phyloP scores from a whole-genome alignment of 2,329 filamentous ascomycete genomes.

The Parascedosporium putredinis region DNA sequence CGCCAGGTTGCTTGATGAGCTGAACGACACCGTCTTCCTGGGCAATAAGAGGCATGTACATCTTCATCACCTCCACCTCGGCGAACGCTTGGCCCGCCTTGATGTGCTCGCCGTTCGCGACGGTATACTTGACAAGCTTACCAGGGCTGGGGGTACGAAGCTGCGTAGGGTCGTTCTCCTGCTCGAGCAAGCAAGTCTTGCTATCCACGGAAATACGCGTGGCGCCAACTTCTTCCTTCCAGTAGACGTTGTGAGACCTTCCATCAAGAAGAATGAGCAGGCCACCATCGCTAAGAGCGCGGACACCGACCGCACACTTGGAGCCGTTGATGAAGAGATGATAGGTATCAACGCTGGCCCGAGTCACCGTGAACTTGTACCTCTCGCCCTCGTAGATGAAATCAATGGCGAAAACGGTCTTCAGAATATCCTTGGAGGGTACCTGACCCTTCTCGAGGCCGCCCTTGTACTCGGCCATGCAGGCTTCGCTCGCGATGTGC shows the following conservation, averaged over 20 bases:
- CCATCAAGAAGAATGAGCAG: slow-evolving; percentile 83
- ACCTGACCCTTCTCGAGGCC: slow-evolving; percentile 96
- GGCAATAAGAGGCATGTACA: slow-evolving; percentile 98
- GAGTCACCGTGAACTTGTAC: slow-evolving; percentile 96
- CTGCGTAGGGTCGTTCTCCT: slow-evolving; percentile 98
- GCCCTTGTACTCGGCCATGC: slow-evolving; percentile 74
- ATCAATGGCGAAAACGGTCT: slow-evolving; percentile 94
- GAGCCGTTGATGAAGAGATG: slow-evolving; percentile 98
- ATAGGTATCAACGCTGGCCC: slow-evolving; percentile 87
- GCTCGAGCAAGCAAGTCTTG: slow-evolving; percentile 95
- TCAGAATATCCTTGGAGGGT: slow-evolving; percentile 89
- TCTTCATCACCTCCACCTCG: slow-evolving; percentile 99
- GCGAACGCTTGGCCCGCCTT: slow-evolving; percentile 87
- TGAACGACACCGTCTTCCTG: slow-evolving; percentile 94
- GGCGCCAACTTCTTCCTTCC: slow-evolving; percentile 96
- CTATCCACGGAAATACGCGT: slow-evolving; percentile 93
- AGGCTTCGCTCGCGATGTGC: slow-evolving; percentile 84
- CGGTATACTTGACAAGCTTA: slow-evolving; percentile 95
- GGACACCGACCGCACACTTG: slow-evolving; percentile 86
- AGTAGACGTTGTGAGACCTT: slow-evolving; percentile 96
- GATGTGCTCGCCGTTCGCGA: slow-evolving; percentile 91
- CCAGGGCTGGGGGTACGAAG: slow-evolving; percentile 88
- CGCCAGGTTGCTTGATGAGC: slow-evolving; percentile 96
- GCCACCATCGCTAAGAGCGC: slow-evolving; percentile 86
- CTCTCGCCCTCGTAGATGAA: slow-evolving; percentile 96